These are phyloP conservation scores for Elsinoe australis DNA, from an alignment of 2,329 filamentous ascomycete genomes.

Conservation along the genomic window DNA sequence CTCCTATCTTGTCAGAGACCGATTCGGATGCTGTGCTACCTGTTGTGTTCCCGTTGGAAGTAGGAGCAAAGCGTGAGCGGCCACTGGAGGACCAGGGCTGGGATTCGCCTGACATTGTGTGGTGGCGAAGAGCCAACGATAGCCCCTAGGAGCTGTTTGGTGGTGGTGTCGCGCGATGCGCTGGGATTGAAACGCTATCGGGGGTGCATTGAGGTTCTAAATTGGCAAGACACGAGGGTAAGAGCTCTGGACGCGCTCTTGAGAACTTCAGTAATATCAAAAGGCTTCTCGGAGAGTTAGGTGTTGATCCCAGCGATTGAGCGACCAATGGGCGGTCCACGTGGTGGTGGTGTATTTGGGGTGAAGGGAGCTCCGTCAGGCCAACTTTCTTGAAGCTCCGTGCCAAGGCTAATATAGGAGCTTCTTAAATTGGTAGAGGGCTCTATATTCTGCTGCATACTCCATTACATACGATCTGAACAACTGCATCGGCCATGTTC, in stretches of 20 bases:
- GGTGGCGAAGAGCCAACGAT: too few species aligned
- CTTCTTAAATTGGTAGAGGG: background rate
- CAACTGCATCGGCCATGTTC: background rate
- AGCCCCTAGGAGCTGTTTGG: too few species aligned
- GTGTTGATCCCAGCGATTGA: background rate
- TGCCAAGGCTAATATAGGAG: slow-evolving; percentile 13
- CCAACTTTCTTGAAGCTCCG: slow-evolving; percentile 13
- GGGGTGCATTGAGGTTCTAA: slow-evolving; percentile 2
- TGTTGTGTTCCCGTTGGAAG: slow-evolving; percentile 11
- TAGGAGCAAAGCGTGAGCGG: slow-evolving; percentile 8
- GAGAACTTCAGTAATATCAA: background rate
- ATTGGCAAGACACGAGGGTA: background rate
- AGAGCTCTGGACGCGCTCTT: too few species aligned
- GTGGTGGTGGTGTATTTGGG: background rate
- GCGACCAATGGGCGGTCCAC: background rate
- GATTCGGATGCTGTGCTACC: slow-evolving; percentile 18
- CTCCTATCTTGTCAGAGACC: slow-evolving; percentile 44
- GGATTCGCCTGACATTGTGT: slow-evolving; percentile 11
- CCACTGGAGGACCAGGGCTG: slow-evolving; percentile 12
- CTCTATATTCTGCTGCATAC: background rate
- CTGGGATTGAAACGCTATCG: background rate
- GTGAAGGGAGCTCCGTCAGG: background rate
- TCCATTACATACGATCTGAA: background rate
- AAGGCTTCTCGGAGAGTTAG: background rate
- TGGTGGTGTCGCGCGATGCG: background rate